A percentile compares a stretch with the other conserved stretches of the same genome.
Conservation (phyloP, 371 early-diverging fungal species). For the Umbelopsis sp. region DNA sequence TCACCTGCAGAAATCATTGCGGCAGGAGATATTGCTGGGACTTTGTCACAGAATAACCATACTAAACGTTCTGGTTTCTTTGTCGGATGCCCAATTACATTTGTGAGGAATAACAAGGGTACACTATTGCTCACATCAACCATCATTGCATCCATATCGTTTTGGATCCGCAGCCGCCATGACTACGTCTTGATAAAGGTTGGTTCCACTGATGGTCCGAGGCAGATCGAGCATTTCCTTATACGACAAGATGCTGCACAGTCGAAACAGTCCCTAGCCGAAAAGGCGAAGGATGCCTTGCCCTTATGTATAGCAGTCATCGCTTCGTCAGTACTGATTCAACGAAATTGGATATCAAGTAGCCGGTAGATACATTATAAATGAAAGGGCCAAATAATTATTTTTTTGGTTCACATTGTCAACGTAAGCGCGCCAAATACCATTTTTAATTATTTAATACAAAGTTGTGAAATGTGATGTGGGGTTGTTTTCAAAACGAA, state of each 20-base stretch:
- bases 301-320: not conserved
- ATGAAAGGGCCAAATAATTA: not conserved
- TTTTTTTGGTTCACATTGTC: not conserved
- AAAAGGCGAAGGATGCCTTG: not conserved
- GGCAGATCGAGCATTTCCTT: not conserved
- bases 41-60: not conserved
- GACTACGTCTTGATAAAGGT: not conserved
- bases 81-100: not conserved
- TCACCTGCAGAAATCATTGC: too few relatives aligned
- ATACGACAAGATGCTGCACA: constrained; percentile 8
- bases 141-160: not conserved
- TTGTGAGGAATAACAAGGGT: not conserved
- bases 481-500: not conserved
- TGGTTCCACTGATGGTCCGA: not conserved
- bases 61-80: not conserved
- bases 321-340: not conserved
- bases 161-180: not conserved
- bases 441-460: constrained; percentile 9
- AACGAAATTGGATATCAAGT: not conserved
- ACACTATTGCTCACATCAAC: not conserved
- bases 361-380: not conserved
- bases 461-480: not conserved
- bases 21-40: too few relatives aligned
- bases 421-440: not conserved
- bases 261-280: not conserved